Evolutionary conservation across 495 filamentous ascomycete species (phyloP), one percentile per base, ranked within the genome.

Genomic region (Talaromyces thailandensis): DNA sequence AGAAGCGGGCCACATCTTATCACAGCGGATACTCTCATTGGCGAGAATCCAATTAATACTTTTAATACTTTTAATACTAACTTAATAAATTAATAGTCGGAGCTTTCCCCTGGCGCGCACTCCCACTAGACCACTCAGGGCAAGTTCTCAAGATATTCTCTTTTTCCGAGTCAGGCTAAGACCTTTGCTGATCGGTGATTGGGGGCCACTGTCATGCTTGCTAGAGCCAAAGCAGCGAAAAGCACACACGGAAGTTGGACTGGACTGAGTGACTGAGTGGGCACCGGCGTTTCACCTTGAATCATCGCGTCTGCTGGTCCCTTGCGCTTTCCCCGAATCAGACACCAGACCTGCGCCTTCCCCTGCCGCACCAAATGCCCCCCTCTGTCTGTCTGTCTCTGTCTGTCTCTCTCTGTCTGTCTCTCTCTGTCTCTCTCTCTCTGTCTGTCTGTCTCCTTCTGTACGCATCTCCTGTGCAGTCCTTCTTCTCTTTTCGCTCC

Each of bases 401-500:
- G 43, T 43, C 55, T 58, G 29, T 24, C 16, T 31, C 26, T 18
- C 24, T 4, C 55, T 32, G 7, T 16, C 55, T 28, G 25, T 4
- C 25, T 12, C 45, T 51, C 18, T 24, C 16, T 21, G 32, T 26
- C 59, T 50, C 23, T 43, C 55, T 53, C 25, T 12, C 43, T 26
- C 23, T 28, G 21, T 51, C 52, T 56, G 56, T 66, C 58, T 24
- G 61, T 60, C 35, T 45, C 28, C 64, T 60, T 71, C 64, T 67
- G 62, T 64, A 57, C 61, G n/a, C n/a, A n/a, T n/a, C n/a, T 32
- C 31, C 31, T 32, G 6, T 35, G 31, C 31, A 35, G 31, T 35
- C 12, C 48, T 53, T 55, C 40, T 37, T 67, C 69, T 67, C 67
- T 69, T 66, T 65, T 67, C 67, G 69, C 68, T 67, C 24, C 43